Evolutionary conservation across 2,329 filamentous ascomycete genomes (phyloP).

Genomic region (Parastagonospora avenae): DNA sequence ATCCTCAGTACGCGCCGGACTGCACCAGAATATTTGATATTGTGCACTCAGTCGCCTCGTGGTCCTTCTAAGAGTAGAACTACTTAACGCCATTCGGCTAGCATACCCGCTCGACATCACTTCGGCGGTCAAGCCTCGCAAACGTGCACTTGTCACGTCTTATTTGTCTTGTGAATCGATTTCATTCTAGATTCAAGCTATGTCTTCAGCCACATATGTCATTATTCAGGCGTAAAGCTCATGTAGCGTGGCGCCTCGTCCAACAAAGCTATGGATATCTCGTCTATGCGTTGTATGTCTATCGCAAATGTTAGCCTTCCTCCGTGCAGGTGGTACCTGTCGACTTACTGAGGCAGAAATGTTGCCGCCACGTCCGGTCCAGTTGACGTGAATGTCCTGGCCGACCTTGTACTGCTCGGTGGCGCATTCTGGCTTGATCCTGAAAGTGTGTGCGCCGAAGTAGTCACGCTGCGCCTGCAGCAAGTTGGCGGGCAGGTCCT

Average conservation of each 20-base stretch:
- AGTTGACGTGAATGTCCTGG: conserved; percentile 98
- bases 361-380: conserved; percentile 97
- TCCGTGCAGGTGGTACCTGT: neutral
- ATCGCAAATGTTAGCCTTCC: neutral
- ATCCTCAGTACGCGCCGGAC: too few relatives aligned
- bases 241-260: conserved; percentile 20
- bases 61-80: too few relatives aligned
- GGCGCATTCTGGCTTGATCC: conserved; percentile 58
- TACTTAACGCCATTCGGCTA: neutral
- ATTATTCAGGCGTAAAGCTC: conserved; percentile 5
- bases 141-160: neutral
- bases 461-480: conserved; percentile 99
- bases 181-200: conserved; percentile 31
- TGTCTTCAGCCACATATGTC: conserved; percentile 18
- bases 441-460: conserved; percentile 74
- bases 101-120: neutral
- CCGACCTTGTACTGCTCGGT: conserved; percentile 79
- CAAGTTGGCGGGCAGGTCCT: conserved; percentile 96
- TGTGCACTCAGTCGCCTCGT: too few relatives aligned
- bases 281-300: conserved; percentile 86
- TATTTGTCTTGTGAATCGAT: conserved; percentile 12
- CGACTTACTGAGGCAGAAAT: conserved; percentile 75
- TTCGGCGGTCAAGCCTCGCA: neutral
- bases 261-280: conserved; percentile 17
- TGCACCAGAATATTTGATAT: too few relatives aligned